Conservation (phyloP, 2,329 filamentous ascomycete genomes). For the Botrytis elliptica region DNA sequence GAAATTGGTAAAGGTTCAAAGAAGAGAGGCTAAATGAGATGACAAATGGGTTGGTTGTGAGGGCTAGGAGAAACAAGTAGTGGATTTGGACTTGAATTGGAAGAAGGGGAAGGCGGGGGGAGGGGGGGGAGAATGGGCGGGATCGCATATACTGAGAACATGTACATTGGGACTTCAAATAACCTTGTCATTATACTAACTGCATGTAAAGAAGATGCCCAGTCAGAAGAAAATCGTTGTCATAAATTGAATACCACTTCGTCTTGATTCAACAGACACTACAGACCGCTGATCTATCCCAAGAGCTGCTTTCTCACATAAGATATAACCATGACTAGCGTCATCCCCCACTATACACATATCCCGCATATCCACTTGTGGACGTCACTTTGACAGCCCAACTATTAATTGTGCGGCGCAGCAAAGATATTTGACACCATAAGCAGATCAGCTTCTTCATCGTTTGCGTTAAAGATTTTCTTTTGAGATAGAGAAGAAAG, state of each 20-base stretch:
- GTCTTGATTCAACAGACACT: not conserved
- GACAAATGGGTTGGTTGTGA: too few relatives aligned
- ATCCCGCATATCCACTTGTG: not conserved
- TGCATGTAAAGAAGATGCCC: not conserved
- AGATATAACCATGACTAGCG: not conserved
- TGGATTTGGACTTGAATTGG: too few relatives aligned
- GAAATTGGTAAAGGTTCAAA: too few relatives aligned
- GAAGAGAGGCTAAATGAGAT: too few relatives aligned
- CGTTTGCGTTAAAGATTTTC: not conserved
- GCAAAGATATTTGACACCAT: not conserved
- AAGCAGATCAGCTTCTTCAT: not conserved
- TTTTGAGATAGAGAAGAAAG: not conserved
- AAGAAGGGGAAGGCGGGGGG: too few relatives aligned
- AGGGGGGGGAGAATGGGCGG: not conserved
- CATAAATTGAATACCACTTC: not conserved
- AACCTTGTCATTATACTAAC: not conserved
- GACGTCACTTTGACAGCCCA: not conserved
- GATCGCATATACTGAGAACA: not conserved
- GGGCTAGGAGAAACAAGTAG: too few relatives aligned
- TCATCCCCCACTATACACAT: not conserved
- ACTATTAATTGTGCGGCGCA: not conserved
- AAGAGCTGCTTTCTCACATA: not conserved
- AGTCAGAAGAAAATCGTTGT: not conserved
- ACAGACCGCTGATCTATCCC: not conserved
- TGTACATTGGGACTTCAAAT: not conserved